Evolutionary conservation across 2,329 filamentous ascomycete genomes (phyloP), one percentile per base, ranked within the genome.

Genomic region (Fusarium floridanum): DNA sequence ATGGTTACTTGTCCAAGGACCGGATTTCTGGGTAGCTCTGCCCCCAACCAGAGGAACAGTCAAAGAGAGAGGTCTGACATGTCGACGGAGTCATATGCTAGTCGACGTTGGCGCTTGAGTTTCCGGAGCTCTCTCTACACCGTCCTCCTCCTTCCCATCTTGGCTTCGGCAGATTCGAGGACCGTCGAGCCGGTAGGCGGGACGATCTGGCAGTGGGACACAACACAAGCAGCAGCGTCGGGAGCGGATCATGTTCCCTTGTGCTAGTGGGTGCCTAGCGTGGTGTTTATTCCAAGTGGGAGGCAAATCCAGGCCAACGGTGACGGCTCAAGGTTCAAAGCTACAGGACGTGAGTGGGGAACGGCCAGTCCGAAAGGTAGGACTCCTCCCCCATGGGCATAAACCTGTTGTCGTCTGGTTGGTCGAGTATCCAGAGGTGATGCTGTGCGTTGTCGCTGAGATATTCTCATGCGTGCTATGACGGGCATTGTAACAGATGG

Each of bases 311-410:
- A 68, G 56, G 55, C 48, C 48, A 64, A 69, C 37, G 64, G 34
- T 43, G 22, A 12, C 56, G 48, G 53, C 56, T 50, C 39, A 70
- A 70, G 24, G 43, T 70, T 73, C 63, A 32, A 36, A 50, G 45
- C 70, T 61, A 69, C 53, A 61, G 24, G 32, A 37, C 11, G 17
- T 48, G 29, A 37, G 56, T 39, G 22, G 36, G 41, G 50, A 71
- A 27, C 57, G 39, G 53, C 16, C 39, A 62, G 56, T 67, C 63
- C 34, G 43, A 50, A 56, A 56, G 61, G 61, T 64, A 43, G 36
- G 60, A 43, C 43, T 37, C 32, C 29, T 24, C 32, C 29, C 32
- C 43, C 43, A 37, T 32, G 24, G 17, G 57, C 37, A 22, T 56
- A 34, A 36, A 37, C 53, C 29, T 27, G 45, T 6, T 36, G 41